These are phyloP conservation scores for Schwanniomyces etchellsii DNA, from an alignment of 1,139 yeast genomes.

Conservation along the genomic window DNA sequence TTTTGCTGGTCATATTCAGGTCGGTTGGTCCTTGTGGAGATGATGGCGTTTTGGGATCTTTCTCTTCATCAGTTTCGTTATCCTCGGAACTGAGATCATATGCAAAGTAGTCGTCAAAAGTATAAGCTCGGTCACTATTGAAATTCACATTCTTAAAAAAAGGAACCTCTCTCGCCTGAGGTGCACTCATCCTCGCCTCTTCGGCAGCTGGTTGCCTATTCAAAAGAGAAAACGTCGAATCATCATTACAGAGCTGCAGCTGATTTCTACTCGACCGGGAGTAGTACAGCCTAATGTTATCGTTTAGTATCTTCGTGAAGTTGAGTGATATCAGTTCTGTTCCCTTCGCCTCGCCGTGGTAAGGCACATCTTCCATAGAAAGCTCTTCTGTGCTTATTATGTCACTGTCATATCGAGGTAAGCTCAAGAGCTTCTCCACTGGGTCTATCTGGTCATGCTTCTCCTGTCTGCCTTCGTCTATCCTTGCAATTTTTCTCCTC, in stretches of 20 bases:
- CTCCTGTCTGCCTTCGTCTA: slow-evolving; percentile 9
- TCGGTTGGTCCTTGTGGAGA: slow-evolving; percentile 8
- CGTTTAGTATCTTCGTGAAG: slow-evolving; percentile 36
- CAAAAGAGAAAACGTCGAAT: slow-evolving; percentile 31
- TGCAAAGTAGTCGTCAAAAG: slow-evolving; percentile 36
- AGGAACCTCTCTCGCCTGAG: slow-evolving; percentile 19
- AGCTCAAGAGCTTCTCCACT: slow-evolving; percentile 37
- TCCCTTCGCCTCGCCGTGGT: neutral
- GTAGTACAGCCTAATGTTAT: slow-evolving; percentile 32
- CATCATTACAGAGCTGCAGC: slow-evolving; percentile 23
- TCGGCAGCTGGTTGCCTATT: slow-evolving; percentile 12
- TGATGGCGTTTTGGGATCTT: slow-evolving; percentile 13
- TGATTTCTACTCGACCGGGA: slow-evolving; percentile 19
- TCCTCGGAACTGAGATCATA: slow-evolving; percentile 22
- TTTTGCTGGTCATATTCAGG: slow-evolving; percentile 17
- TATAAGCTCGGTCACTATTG: slow-evolving; percentile 19
- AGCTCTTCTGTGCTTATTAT: slow-evolving; percentile 19
- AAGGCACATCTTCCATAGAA: slow-evolving; percentile 5
- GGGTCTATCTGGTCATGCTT: slow-evolving; percentile 30
- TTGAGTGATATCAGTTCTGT: slow-evolving; percentile 18
- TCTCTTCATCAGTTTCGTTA: slow-evolving; percentile 5
- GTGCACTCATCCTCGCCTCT: slow-evolving; percentile 1
- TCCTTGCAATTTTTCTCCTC: slow-evolving; percentile 11
- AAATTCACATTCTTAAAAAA: slow-evolving; percentile 21
- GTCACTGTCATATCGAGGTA: slow-evolving; percentile 28